Base-by-base conservation (phyloP, 139 green algal genomes). In the Chlorella sp. region DNA sequence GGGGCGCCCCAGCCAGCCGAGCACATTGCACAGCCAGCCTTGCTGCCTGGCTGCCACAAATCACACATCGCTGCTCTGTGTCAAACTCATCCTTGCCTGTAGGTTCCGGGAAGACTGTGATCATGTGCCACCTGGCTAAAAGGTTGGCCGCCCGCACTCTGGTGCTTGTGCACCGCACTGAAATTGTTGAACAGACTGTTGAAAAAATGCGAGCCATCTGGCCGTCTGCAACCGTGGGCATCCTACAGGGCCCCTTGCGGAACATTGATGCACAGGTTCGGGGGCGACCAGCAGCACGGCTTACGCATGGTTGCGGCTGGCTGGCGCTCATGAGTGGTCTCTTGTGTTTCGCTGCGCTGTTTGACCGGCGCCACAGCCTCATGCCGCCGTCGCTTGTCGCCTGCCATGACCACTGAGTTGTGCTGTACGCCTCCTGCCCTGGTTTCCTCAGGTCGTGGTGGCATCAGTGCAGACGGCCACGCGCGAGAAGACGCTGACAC, bases 31-130 rank as follows among this genome's bases (percentile, higher is more conserved):
- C n/a, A n/a, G n/a, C n/a, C n/a, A n/a, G n/a, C n/a, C n/a, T n/a
- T n/a, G n/a, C n/a, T n/a, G 28, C 63, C n/a, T 30, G 25, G 26
- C 63, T 36, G 63, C 63, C 63, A 69, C 7, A 69, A 28, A n/a
- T n/a, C n/a, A n/a, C n/a, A n/a, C n/a, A n/a, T 28, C 30, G 63
- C 3, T 51, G 7, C 44, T 9, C 44, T 51, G 44, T n/a, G n/a
- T n/a, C 44, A 51, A 6, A 51, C 44, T 9, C 44, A 6, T 51
- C 44, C 7, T 6, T 16, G 44, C 44, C 2, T 67, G 75, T 56
- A 82, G 75, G 75, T 12, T 34, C 70, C 13, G 85, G 85, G 71
- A 88, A 88, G 63, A 88, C 85, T 18, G 79, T 88, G 2, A 64
- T 88, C 15, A 86, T 88, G 38, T 44, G 36, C 28, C 32, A 44